Conservation (phyloP, 768 basidiomycete genomes). For the Trametopsis cervina region DNA sequence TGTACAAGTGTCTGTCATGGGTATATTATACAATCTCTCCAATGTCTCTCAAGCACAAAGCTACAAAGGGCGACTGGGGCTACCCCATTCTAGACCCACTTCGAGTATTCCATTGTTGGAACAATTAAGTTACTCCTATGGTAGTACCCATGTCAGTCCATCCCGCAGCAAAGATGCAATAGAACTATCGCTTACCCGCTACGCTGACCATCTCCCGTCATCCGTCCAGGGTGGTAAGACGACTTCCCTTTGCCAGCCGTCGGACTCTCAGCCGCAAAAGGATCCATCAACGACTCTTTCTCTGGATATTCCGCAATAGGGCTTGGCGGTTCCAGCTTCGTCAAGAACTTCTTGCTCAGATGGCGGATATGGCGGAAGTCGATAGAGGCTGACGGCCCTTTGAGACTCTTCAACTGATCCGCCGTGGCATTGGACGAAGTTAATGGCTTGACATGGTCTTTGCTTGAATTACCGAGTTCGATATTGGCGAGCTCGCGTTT, state of each 20-base stretch:
- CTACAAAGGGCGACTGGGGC: too few species aligned
- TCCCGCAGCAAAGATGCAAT: background rate
- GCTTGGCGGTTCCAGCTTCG: background rate
- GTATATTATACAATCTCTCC: too few species aligned
- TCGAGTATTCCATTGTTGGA: background rate
- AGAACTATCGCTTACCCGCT: background rate
- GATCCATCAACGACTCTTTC: background rate
- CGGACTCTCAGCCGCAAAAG: background rate
- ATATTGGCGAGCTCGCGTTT: constrained; percentile 29
- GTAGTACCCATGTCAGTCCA: background rate
- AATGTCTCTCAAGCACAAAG: too few species aligned
- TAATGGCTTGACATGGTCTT: constrained; percentile 10
- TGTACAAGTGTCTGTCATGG: too few species aligned
- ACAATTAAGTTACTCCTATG: background rate
- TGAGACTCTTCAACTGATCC: constrained; percentile 16
- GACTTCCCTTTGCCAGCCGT: background rate
- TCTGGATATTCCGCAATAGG: constrained; percentile 1
- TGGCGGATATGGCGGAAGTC: constrained; percentile 19
- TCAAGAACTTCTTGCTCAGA: constrained; percentile 7
- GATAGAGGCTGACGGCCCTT: constrained; percentile 21
- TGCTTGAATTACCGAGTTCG: background rate
- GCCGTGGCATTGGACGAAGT: constrained; percentile 16
- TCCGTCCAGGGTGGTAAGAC: background rate
- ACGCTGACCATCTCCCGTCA: background rate
- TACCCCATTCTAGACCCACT: background rate